Evolutionary conservation across 768 basidiomycete species (phyloP).

Genomic region (Suillus luteus): DNA sequence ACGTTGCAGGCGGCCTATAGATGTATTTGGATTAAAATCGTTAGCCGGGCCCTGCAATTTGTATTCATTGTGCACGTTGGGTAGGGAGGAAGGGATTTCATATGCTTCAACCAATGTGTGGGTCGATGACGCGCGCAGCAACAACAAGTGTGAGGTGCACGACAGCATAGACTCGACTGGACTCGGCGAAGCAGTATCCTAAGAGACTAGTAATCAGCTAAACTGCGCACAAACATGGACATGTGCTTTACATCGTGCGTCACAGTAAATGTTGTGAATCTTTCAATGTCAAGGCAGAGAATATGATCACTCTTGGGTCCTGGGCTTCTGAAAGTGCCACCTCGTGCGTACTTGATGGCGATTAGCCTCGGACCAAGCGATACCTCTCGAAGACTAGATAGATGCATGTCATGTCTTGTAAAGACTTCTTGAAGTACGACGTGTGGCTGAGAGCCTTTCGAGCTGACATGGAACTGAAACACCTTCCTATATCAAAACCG

Average conservation of each 20-base stretch:
- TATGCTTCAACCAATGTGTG: conserved; percentile 10
- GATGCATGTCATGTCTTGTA: conserved; percentile 8
- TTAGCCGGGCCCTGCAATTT: neutral
- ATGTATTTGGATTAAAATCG: neutral
- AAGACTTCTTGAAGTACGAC: conserved; percentile 6
- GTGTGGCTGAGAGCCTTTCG: conserved; percentile 3
- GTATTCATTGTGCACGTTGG: neutral
- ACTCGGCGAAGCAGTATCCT: neutral
- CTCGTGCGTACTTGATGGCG: conserved; percentile 7
- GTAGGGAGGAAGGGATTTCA: neutral
- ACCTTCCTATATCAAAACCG: conserved; percentile 5
- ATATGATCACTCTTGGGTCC: conserved; percentile 5
- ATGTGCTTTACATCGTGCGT: conserved; percentile 4
- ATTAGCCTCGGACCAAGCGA: conserved; percentile 9
- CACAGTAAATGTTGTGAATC: neutral
- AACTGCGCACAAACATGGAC: neutral
- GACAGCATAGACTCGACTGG: conserved; percentile 8
- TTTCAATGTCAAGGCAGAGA: conserved; percentile 9
- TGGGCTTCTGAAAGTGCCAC: conserved; percentile 7
- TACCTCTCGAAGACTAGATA: conserved; percentile 8
- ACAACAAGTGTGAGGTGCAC: conserved; percentile 4
- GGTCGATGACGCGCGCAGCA: conserved; percentile 3
- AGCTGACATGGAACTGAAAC: neutral
- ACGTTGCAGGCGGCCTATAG: neutral
- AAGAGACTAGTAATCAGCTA: neutral